Conservation (phyloP, 2,329 filamentous ascomycete species). For the Sporothrix sp. region DNA sequence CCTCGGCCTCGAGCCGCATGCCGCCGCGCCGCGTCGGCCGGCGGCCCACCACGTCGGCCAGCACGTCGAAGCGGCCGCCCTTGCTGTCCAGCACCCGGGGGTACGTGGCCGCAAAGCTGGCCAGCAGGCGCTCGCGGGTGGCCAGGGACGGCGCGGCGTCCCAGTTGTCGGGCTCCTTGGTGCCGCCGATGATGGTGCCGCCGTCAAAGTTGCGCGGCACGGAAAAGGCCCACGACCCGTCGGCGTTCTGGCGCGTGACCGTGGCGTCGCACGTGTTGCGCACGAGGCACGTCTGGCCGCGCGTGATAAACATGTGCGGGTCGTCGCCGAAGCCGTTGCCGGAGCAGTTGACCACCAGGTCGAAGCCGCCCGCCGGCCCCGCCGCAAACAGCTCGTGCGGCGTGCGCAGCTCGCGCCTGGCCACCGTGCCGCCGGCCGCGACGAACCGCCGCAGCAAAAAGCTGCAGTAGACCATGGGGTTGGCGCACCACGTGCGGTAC, state of each 20-base stretch:
- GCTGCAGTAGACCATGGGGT: conserved; percentile 44
- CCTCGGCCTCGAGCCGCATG: conserved; percentile 44
- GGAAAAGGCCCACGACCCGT: conserved; percentile 54
- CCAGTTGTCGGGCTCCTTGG: conserved; percentile 52
- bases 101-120: conserved; percentile 27
- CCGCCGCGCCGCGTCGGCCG: conserved; percentile 37
- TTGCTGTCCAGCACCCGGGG: conserved; percentile 23
- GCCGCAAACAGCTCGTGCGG: conserved; percentile 31
- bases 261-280: conserved; percentile 30
- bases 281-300: conserved; percentile 40
- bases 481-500: conserved; percentile 46
- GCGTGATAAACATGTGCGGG: conserved; percentile 31
- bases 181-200: conserved; percentile 57
- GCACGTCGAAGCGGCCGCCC: conserved; percentile 13
- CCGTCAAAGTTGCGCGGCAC: conserved; percentile 52
- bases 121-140: conserved; percentile 38
- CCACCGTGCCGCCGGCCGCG: conserved; percentile 27
- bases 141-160: conserved; percentile 37
- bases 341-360: conserved; percentile 35
- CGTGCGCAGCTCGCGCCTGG: conserved; percentile 28
- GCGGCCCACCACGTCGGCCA: conserved; percentile 35
- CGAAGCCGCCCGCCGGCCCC: conserved; percentile 16
- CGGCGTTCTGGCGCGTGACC: conserved; percentile 51
- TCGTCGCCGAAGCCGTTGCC: conserved; percentile 34
- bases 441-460: conserved; percentile 36